Evolutionary conservation across 78 protist genomes (phyloP), one percentile per base, ranked within the genome.

Genomic region (Dictyostelium purpureum): DNA sequence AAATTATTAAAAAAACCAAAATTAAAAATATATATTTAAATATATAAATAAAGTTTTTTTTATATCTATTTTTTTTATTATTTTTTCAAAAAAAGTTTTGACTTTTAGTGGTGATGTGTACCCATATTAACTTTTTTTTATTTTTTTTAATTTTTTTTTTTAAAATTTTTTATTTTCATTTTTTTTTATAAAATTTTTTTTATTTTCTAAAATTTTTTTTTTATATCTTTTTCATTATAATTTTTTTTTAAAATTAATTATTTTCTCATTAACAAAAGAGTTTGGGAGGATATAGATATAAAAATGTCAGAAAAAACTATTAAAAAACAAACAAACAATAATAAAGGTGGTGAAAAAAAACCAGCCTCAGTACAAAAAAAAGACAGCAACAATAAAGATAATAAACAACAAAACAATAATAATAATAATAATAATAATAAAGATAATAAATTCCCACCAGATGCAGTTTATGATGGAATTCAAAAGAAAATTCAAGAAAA

Each of bases 381-480:
- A 5, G 49, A 79, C 12, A 56, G 10, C 4, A 47, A 21, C n/a
- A 16, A 51, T 26, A 42, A 69, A 18, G 65, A 79, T 14, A 47
- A 66, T 43, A 65, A 45, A 43, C 43, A 77, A 26, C 28, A 38
- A n/a, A 57, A 28, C 11, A 63, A 67, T 38, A 67, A 40, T 24
- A 43, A 24, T 31, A 79, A 61, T 35, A 47, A 43, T 49, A 77
- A 77, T 10, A 16, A 28, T n/a, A 52, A 56, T 31, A 31, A 28
- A 16, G 88, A 40, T 35, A 70, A 35, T 42, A 47, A 79, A n/a
- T 42, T 24, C 9, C 87, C 87, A 78, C 45, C 57, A 19, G 87
- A 78, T 61, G 52, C 70, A 78, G 43, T 42, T 26, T 40, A 51
- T 21, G 61, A 43, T 40, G 61, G 35, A 24, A 35, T 31, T 35